Conservation (phyloP, 768 basidiomycete species). For the Termitomyces sp. region DNA sequence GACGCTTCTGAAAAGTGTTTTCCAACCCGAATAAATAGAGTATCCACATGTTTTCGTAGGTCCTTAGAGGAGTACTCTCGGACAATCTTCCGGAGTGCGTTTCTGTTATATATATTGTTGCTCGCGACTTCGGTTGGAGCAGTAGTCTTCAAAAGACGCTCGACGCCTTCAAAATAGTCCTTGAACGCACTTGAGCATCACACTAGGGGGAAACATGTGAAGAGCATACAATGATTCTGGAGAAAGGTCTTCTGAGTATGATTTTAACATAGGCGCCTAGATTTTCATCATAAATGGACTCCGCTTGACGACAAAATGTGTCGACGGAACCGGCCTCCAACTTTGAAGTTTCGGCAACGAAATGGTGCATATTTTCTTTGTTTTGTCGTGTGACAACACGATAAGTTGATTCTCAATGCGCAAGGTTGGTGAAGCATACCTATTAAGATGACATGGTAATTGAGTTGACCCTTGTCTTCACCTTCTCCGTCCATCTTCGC, state of each 20-base stretch:
- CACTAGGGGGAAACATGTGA: not conserved
- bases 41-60: conserved; percentile 82
- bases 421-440: conserved; percentile 46
- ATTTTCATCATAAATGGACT: conserved; percentile 87
- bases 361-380: conserved; percentile 94
- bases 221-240: conserved; percentile 72
- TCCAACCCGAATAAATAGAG: conserved; percentile 85
- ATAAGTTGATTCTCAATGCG: not conserved
- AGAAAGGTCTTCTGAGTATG: conserved; percentile 80
- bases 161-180: conserved; percentile 95
- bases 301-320: conserved; percentile 65
- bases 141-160: conserved; percentile 78
- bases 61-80: conserved; percentile 89
- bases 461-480: conserved; percentile 95
- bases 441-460: conserved; percentile 92
- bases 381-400: conserved; percentile 1
- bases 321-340: conserved; percentile 61
- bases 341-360: conserved; percentile 75
- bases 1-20: conserved; percentile 91
- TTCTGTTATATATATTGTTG: conserved; percentile 71
- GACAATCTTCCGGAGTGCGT: conserved; percentile 74
- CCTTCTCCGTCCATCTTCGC: conserved; percentile 91
- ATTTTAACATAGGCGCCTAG: conserved; percentile 81
- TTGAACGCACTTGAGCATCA: conserved; percentile 22
- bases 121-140: conserved; percentile 71